Evolutionary conservation across 2,329 filamentous ascomycete species (phyloP), one percentile per base, ranked within the genome.

Genomic region (Arthroderma sp.): DNA sequence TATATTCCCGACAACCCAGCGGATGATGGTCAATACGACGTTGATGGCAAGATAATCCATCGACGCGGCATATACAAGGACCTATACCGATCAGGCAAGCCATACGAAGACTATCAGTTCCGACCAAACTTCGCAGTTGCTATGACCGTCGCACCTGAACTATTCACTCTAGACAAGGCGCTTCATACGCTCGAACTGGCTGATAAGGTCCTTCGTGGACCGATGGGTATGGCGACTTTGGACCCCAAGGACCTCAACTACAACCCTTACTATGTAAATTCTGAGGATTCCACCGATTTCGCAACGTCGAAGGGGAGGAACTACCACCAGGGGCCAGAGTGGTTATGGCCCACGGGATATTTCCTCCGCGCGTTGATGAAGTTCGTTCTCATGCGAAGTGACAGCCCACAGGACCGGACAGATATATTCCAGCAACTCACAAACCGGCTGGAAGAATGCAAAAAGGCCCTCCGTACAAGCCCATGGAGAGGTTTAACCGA

Each of bases 31-130:
- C 74, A 85, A 54, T 90, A 95, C 73, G 88, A 93, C 62, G 79
- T 98, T 65, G 90, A 96, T 71, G 65, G 87, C 0, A 74, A 74
- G 13, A 78, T 96, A 52, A 74, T 97, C 74, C 94, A 95, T 73
- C 87, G 93, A 54, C 84, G 91, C 21, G 94, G 93, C 60, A 94
- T 98, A 68, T 98, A 98, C 82, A 98, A 98, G 75, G 93, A 98
- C 70, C 76, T 97, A 17, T 96, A 96, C 79, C 84, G 81, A 63
- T 94, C 90, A 51, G 89, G 89, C 61, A 97, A 96, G 72, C 88
- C 93, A 69, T 96, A 94, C 68, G 90, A 97, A 68, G 93, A 98
- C 73, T 98, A 98, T 73, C 93, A 98, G 71, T 81, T 98, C 43
- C 88, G 93, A 23, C 79, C 88, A 61, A 98, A 98, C 74, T 97